Percentiles rank a stretch among this genome's conserved stretches.
Evolutionary conservation across 345 rosid genomes (phyloP).

Genomic region (Aegle marmelos): DNA sequence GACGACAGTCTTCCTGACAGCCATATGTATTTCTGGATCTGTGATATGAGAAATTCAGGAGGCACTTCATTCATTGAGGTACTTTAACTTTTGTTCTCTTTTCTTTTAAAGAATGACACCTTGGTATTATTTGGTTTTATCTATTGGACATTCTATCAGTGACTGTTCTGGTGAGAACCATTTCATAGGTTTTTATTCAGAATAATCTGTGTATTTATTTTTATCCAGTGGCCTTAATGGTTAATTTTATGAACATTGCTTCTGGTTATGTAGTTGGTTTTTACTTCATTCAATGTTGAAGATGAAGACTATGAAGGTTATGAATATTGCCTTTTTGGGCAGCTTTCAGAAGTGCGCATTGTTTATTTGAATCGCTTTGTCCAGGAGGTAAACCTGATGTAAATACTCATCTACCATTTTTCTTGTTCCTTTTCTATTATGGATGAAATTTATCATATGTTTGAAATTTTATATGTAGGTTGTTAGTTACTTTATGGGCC

Average conservation of each 20-base stretch:
- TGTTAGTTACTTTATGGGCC: constrained; percentile 85
- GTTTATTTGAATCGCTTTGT: constrained; percentile 94
- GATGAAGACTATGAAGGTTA: constrained; percentile 92
- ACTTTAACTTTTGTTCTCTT: constrained; percentile 8
- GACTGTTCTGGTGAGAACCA: background rate
- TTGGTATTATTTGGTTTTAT: background rate
- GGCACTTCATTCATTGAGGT: constrained; percentile 99
- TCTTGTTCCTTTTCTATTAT: constrained; percentile 19
- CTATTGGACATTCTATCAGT: background rate
- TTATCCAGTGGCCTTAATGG: background rate
- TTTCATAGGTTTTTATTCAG: background rate
- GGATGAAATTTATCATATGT: constrained; percentile 29
- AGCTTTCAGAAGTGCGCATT: constrained; percentile 96
- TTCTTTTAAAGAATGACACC: background rate
- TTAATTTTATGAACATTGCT: constrained; percentile 3
- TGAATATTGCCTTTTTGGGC: constrained; percentile 81
- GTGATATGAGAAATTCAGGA: constrained; percentile 98
- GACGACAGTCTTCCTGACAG: constrained; percentile 82
- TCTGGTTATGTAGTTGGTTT: constrained; percentile 60
- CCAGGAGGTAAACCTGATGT: constrained; percentile 73
- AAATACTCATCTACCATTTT: background rate
- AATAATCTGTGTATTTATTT: background rate
- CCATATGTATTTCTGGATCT: constrained; percentile 92
- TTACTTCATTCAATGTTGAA: constrained; percentile 74
- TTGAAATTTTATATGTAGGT: constrained; percentile 48